A percentile compares a stretch with the other conserved stretches of the same genome.
phyloP scores from a whole-genome alignment of 139 green algal species.

The Ostreobium quekettii region DNA sequence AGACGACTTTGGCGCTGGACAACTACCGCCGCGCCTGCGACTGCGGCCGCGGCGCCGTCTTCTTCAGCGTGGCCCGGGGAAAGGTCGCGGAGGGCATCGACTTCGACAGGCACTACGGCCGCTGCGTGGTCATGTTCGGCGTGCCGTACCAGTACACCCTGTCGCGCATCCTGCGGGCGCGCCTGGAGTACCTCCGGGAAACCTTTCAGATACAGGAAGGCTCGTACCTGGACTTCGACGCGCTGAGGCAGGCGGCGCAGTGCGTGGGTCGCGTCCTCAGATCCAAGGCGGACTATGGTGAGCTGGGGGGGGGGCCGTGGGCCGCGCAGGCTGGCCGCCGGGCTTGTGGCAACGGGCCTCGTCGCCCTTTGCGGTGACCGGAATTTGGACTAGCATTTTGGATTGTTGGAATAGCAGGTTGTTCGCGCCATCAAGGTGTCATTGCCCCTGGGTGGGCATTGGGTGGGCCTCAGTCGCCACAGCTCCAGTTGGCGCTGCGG shows the following conservation, averaged over 20 bases:
- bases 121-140: constrained; percentile 94
- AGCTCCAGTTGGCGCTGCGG: too few species aligned
- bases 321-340: too few species aligned
- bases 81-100: constrained; percentile 98
- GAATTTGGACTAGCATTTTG: too few species aligned
- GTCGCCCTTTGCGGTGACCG: too few species aligned
- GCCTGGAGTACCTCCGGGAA: constrained; percentile 90
- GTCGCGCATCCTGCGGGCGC: constrained; percentile 69
- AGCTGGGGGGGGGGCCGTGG: too few species aligned
- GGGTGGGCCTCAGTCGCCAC: too few species aligned
- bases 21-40: constrained; percentile 96
- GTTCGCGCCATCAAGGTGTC: too few species aligned
- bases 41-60: constrained; percentile 88
- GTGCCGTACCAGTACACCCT: constrained; percentile 95
- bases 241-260: constrained; percentile 90
- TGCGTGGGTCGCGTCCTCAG: constrained; percentile 97
- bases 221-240: constrained; percentile 97
- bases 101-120: constrained; percentile 91
- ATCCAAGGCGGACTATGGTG: constrained; percentile 79
- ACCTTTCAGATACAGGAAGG: constrained; percentile 82
- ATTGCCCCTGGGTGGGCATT: too few species aligned
- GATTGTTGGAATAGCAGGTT: too few species aligned
- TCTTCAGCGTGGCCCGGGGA: constrained; percentile 82
- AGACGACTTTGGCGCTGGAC: constrained; percentile 96
- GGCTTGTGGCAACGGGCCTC: too few species aligned